Percentiles rank a stretch among this genome's conserved stretches.
Evolutionary conservation across 2,329 filamentous ascomycete genomes (phyloP).

Genomic region (Fusarium austroafricanum): DNA sequence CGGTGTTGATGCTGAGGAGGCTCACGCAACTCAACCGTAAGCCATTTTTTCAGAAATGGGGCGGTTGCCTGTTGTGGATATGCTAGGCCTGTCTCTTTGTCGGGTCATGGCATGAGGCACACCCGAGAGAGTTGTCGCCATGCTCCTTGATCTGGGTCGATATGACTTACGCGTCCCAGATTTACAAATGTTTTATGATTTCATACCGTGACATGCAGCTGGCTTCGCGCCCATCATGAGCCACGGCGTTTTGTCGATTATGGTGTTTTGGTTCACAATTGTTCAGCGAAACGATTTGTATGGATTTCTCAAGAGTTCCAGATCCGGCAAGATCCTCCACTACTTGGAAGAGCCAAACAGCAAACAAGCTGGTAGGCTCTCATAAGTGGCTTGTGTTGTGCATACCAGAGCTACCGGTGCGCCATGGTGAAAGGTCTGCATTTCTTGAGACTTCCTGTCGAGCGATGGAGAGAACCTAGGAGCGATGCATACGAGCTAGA

Average conservation of each 20-base stretch:
- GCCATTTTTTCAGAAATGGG: slow-evolving; percentile 8
- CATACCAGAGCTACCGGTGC: slow-evolving; percentile 9
- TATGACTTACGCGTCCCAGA: slow-evolving; percentile 35
- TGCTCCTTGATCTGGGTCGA: slow-evolving; percentile 21
- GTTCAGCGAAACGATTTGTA: slow-evolving; percentile 29
- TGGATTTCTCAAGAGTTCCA: slow-evolving; percentile 29
- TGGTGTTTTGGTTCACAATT: slow-evolving; percentile 24
- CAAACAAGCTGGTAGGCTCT: slow-evolving; percentile 7
- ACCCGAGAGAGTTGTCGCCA: slow-evolving; percentile 18
- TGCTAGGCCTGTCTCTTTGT: not conserved
- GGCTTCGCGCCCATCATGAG: slow-evolving; percentile 28
- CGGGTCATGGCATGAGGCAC: slow-evolving; percentile 9
- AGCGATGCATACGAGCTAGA: slow-evolving; percentile 23
- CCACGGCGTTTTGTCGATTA: slow-evolving; percentile 36
- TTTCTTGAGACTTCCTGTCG: slow-evolving; percentile 1
- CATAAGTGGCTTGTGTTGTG: slow-evolving; percentile 16
- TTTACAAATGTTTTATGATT: slow-evolving; percentile 39
- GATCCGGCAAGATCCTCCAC: slow-evolving; percentile 7
- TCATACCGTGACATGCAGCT: slow-evolving; percentile 20
- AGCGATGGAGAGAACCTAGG: not conserved
- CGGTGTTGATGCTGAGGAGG: slow-evolving; percentile 44
- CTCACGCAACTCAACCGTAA: slow-evolving; percentile 32
- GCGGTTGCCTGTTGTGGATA: slow-evolving; percentile 8
- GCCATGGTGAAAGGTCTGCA: slow-evolving; percentile 6
- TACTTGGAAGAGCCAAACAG: slow-evolving; percentile 25